phyloP scores from a whole-genome alignment of 768 basidiomycete genomes.

The Mycena maculata region DNA sequence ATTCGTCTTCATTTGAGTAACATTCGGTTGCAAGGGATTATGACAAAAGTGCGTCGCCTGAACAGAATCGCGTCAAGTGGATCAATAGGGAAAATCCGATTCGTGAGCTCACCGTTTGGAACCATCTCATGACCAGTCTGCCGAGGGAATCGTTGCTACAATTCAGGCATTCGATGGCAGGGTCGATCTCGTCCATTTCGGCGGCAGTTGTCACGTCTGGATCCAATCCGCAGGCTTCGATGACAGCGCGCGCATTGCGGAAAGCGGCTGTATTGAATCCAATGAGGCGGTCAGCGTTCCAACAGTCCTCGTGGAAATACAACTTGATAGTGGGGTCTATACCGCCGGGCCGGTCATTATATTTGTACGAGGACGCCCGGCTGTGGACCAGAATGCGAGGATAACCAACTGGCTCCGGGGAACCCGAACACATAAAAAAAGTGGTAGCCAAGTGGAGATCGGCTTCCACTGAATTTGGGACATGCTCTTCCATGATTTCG shows the following conservation, averaged over 20 bases:
- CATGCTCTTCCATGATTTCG: conserved; percentile 12
- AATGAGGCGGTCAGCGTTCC: not conserved
- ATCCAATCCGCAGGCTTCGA: conserved; percentile 22
- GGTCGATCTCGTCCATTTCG: conserved; percentile 29
- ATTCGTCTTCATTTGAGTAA: too few species aligned
- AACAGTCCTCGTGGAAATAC: not conserved
- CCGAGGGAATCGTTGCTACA: not conserved
- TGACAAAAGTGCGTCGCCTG: conserved; percentile 8
- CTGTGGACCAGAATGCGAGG: conserved; percentile 19
- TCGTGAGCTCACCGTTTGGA: not conserved
- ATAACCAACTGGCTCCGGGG: not conserved
- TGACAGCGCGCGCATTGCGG: not conserved
- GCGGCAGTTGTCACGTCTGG: conserved; percentile 16
- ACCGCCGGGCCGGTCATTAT: too few species aligned
- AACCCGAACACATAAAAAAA: not conserved
- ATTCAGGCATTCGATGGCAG: conserved; percentile 22
- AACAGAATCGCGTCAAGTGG: not conserved
- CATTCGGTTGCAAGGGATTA: too few species aligned
- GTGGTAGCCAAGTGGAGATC: conserved; percentile 22
- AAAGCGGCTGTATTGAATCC: not conserved
- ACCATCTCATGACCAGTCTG: conserved; percentile 20
- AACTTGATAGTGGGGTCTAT: too few species aligned
- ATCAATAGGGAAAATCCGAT: not conserved
- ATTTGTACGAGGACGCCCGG: too few species aligned
- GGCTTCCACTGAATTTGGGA: not conserved